A percentile compares a stretch with the other conserved stretches of the same genome.
Conservation (phyloP, 805 yeast genomes). For the Hanseniaspora mollemarum region DNA sequence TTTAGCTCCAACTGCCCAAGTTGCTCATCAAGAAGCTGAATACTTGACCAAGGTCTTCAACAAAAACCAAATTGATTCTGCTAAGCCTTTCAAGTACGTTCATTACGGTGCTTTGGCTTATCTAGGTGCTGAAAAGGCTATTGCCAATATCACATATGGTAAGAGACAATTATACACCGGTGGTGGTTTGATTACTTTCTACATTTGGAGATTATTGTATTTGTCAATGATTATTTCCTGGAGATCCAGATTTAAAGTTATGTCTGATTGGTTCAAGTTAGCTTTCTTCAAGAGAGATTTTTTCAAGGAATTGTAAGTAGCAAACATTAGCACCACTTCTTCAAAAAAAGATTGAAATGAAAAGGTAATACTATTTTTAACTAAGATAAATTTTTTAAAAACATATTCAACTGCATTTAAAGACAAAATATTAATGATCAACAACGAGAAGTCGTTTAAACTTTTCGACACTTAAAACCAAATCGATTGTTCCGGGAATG, state of each 20-base stretch:
- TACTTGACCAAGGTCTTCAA: slow-evolving; percentile 65
- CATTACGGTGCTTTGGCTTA: slow-evolving; percentile 91
- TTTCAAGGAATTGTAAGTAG: slow-evolving; percentile 55
- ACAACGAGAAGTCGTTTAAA: too few species aligned
- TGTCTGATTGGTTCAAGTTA: slow-evolving; percentile 81
- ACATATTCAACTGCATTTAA: too few species aligned
- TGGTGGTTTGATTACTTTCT: slow-evolving; percentile 79
- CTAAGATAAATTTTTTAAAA: too few species aligned
- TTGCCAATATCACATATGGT: slow-evolving; percentile 76
- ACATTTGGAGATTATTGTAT: slow-evolving; percentile 89
- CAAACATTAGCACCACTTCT: neutral
- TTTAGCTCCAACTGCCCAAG: slow-evolving; percentile 93
- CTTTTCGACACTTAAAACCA: too few species aligned
- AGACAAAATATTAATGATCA: too few species aligned
- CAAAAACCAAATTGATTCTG: slow-evolving; percentile 33
- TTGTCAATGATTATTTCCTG: slow-evolving; percentile 79
- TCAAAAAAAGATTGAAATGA: neutral
- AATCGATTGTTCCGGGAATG: neutral
- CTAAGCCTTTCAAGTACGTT: slow-evolving; percentile 57
- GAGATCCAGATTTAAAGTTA: slow-evolving; percentile 75
- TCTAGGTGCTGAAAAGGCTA: slow-evolving; percentile 86
- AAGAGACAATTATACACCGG: slow-evolving; percentile 71
- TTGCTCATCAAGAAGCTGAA: slow-evolving; percentile 85
- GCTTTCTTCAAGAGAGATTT: slow-evolving; percentile 86
- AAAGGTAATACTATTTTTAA: neutral